Evolutionary conservation across 495 filamentous ascomycete genomes (phyloP).

Genomic region (Ramalina peruviana): DNA sequence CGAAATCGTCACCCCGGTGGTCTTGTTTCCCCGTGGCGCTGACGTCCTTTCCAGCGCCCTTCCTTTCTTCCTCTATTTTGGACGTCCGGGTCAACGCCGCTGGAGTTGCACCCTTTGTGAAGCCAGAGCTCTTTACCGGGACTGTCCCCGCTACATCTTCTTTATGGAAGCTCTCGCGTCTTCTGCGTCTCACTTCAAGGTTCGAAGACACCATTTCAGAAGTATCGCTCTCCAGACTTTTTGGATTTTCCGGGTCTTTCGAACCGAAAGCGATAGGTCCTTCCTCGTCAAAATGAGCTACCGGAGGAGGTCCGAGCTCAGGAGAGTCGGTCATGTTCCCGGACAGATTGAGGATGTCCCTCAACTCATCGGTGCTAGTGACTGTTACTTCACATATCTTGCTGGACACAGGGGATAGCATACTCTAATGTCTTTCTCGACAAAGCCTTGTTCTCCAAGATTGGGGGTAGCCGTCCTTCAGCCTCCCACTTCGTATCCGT

Average conservation of each 20-base stretch:
- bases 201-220: constrained; percentile 23
- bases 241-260: constrained; percentile 7
- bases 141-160: not conserved
- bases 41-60: constrained; percentile 40
- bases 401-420: constrained; percentile 9
- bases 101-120: not conserved
- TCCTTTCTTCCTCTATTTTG: constrained; percentile 46
- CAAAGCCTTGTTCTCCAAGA: constrained; percentile 68
- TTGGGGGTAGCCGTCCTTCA: constrained; percentile 63
- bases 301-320: constrained; percentile 49
- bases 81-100: constrained; percentile 6
- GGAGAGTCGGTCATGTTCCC: constrained; percentile 42
- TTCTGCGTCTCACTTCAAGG: constrained; percentile 36
- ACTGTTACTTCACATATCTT: constrained; percentile 11
- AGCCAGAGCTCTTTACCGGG: too few relatives aligned
- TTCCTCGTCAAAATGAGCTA: constrained; percentile 50
- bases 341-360: constrained; percentile 32
- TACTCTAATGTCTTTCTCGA: constrained; percentile 65
- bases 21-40: constrained; percentile 2
- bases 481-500: constrained; percentile 36
- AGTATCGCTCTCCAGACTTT: not conserved
- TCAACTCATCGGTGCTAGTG: constrained; percentile 28
- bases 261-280: constrained; percentile 43
- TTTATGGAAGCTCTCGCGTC: constrained; percentile 29
- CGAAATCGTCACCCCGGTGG: constrained; percentile 32